These are phyloP conservation scores for Metarhizium album DNA, from an alignment of 2,329 filamentous ascomycete species.

Conservation along the genomic window DNA sequence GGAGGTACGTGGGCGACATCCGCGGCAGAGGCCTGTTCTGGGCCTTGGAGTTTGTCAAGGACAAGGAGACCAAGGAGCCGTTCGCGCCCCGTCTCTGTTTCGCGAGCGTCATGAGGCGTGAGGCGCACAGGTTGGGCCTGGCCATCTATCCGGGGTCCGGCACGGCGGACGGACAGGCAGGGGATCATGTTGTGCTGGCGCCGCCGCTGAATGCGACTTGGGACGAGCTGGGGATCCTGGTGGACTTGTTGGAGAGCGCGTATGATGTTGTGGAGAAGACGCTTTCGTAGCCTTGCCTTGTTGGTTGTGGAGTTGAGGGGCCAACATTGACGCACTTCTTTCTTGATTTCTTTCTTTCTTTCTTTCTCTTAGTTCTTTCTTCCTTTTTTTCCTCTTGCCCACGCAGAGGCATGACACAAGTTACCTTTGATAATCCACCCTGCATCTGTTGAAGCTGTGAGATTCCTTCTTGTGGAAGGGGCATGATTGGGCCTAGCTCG, in stretches of 20 bases:
- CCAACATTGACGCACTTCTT: too few relatives aligned
- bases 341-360: too few relatives aligned
- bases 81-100: constrained; percentile 21
- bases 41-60: constrained; percentile 33
- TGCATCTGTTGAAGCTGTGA: too few relatives aligned
- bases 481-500: too few relatives aligned
- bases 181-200: constrained; percentile 62
- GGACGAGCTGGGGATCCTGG: constrained; percentile 12
- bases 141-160: constrained; percentile 53
- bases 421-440: too few relatives aligned
- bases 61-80: constrained; percentile 22
- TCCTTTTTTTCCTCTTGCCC: too few relatives aligned
- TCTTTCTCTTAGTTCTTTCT: too few relatives aligned
- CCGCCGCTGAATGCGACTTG: constrained; percentile 55
- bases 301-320: not conserved
- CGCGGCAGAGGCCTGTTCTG: constrained; percentile 46
- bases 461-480: too few relatives aligned
- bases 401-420: too few relatives aligned
- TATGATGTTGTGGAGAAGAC: constrained; percentile 6
- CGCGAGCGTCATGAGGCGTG: constrained; percentile 16
- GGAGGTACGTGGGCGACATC: constrained; percentile 47
- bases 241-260: constrained; percentile 7
- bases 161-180: constrained; percentile 45
- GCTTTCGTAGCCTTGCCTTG: not conserved
- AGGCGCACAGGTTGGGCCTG: constrained; percentile 23